Conservation (phyloP, 306 rosid genomes). For the Medicago lupulina region DNA sequence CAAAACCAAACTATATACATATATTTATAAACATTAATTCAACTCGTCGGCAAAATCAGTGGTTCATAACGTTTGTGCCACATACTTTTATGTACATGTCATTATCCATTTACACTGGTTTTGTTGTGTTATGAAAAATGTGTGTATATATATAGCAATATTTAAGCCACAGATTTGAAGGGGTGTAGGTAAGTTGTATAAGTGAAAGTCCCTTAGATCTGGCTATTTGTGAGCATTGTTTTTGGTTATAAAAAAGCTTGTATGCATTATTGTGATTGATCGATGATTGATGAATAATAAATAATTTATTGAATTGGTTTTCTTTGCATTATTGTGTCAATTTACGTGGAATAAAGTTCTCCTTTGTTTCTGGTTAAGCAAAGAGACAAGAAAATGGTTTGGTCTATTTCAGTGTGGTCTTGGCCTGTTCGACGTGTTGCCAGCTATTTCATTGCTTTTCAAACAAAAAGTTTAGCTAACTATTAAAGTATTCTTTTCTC, state of each 20-base stretch:
- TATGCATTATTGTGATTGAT: slow-evolving; percentile 34
- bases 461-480: neutral
- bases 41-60: slow-evolving; percentile 9
- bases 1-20: neutral
- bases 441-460: neutral
- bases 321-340: too few species aligned
- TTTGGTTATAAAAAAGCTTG: slow-evolving; percentile 36
- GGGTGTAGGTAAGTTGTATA: neutral
- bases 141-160: neutral
- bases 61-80: slow-evolving; percentile 26
- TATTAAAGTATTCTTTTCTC: neutral
- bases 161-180: neutral
- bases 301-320: too few species aligned
- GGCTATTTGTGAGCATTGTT: slow-evolving; percentile 33
- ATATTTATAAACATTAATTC: neutral
- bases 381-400: slow-evolving; percentile 17
- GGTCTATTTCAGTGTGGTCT: neutral
- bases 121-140: slow-evolving; percentile 9
- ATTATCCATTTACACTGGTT: neutral
- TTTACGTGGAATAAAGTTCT: slow-evolving; percentile 20
- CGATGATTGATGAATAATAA: neutral
- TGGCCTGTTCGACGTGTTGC: neutral
- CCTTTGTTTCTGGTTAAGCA: slow-evolving; percentile 7
- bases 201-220: slow-evolving; percentile 16
- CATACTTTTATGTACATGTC: slow-evolving; percentile 10